phyloP scores from a whole-genome alignment of 768 basidiomycete species.

The Mycena olivaceomarginata region DNA sequence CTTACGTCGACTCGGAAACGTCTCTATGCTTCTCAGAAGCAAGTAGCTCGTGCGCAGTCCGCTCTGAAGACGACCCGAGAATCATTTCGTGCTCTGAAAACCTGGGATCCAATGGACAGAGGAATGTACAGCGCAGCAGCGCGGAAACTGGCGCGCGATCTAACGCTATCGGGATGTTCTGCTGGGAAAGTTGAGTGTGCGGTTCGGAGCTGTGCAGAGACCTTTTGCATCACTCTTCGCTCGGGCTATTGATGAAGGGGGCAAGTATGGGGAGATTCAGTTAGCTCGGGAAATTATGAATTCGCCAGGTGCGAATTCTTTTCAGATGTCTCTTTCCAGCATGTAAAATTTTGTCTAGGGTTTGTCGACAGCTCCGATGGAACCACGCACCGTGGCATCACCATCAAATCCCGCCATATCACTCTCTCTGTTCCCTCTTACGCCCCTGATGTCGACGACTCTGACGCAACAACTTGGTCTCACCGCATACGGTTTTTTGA shows the following conservation, averaged over 20 bases:
- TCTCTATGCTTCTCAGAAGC: conserved; percentile 9
- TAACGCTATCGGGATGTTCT: conserved; percentile 11
- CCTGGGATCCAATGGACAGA: conserved; percentile 3
- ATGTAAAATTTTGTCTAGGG: conserved; percentile 25
- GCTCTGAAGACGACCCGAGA: not conserved
- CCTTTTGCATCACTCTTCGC: conserved; percentile 19
- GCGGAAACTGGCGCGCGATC: conserved; percentile 16
- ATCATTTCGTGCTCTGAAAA: not conserved
- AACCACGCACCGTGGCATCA: conserved; percentile 49
- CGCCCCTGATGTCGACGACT: conserved; percentile 37
- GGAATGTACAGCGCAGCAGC: not conserved
- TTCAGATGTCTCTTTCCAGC: too few relatives aligned
- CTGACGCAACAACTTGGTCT: conserved; percentile 44
- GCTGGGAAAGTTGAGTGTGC: conserved; percentile 22
- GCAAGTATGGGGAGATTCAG: conserved; percentile 40
- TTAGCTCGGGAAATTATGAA: conserved; percentile 33
- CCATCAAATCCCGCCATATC: too few relatives aligned
- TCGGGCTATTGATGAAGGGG: conserved; percentile 41
- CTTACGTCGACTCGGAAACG: not conserved
- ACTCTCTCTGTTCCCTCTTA: conserved; percentile 44
- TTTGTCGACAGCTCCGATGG: conserved; percentile 51
- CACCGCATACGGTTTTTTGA: conserved; percentile 18
- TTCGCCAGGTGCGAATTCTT: conserved; percentile 16
- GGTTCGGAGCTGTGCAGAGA: conserved; percentile 12
- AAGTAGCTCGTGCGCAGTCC: not conserved